phyloP scores from a whole-genome alignment of 768 basidiomycete genomes.

The Termitomyces sp. region DNA sequence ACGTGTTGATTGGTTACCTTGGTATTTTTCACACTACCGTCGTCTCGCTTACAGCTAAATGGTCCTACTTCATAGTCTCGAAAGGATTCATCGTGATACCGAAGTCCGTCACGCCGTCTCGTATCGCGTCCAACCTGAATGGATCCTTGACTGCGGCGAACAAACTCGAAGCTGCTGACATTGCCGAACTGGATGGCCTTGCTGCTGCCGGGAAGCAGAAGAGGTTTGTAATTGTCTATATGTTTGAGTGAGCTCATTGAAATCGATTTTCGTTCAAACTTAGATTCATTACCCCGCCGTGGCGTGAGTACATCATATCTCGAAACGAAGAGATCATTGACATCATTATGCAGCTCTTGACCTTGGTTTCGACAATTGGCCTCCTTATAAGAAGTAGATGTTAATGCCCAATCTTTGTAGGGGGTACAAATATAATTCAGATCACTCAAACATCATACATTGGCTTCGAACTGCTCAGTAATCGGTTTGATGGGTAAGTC shows the following conservation, averaged over 20 bases:
- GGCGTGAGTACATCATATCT: conserved; percentile 50
- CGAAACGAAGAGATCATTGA: neutral
- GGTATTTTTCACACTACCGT: conserved; percentile 34
- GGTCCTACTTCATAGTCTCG: conserved; percentile 40
- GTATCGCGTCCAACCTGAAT: conserved; percentile 60
- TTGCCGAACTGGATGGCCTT: conserved; percentile 55
- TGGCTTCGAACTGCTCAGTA: neutral
- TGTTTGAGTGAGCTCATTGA: neutral
- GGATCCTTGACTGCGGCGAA: conserved; percentile 48
- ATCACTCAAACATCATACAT: neutral
- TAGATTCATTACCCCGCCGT: conserved; percentile 63
- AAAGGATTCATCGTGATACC: conserved; percentile 69
- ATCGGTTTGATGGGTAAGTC: neutral
- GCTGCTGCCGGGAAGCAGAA: conserved; percentile 65
- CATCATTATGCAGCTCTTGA: conserved; percentile 46
- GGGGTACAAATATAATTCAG: neutral
- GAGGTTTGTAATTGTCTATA: conserved; percentile 34
- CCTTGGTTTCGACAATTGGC: conserved; percentile 73
- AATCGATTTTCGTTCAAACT: neutral
- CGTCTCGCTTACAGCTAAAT: conserved; percentile 4
- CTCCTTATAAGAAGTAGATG: conserved; percentile 21
- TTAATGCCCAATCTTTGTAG: neutral
- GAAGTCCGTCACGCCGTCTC: conserved; percentile 72
- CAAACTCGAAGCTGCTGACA: conserved; percentile 49
- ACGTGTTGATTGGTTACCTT: conserved; percentile 64